Evolutionary conservation across 1,139 yeast species (phyloP).

Genomic region (Suhomyces guaymorum): DNA sequence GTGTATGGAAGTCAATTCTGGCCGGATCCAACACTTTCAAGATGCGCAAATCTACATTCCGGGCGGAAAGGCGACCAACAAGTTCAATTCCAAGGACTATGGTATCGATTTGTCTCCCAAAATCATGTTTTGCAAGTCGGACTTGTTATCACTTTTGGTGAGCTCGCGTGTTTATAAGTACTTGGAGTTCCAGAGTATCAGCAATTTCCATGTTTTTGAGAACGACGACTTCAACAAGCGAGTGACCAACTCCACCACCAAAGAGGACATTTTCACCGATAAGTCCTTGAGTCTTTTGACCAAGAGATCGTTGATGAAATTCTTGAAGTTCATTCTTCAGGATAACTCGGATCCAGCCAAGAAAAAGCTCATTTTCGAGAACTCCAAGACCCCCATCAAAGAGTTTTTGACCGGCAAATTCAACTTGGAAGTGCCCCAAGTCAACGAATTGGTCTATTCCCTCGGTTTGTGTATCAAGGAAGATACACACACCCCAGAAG

Average conservation of each 20-base stretch:
- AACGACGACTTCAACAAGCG: slow-evolving; percentile 81
- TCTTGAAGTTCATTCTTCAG: slow-evolving; percentile 77
- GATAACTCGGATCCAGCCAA: slow-evolving; percentile 60
- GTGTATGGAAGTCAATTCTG: slow-evolving; percentile 63
- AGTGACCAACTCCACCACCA: slow-evolving; percentile 64
- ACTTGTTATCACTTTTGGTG: slow-evolving; percentile 72
- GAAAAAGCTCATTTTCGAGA: slow-evolving; percentile 54
- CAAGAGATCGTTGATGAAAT: slow-evolving; percentile 87
- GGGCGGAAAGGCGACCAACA: slow-evolving; percentile 41
- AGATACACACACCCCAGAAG: slow-evolving; percentile 66
- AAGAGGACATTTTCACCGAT: slow-evolving; percentile 92
- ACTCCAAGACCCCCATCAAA: slow-evolving; percentile 56
- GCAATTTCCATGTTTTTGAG: slow-evolving; percentile 88
- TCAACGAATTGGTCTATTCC: slow-evolving; percentile 79
- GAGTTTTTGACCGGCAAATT: slow-evolving; percentile 63
- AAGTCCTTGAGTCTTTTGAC: slow-evolving; percentile 73
- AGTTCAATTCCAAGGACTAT: slow-evolving; percentile 67
- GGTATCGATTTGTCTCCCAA: slow-evolving; percentile 91
- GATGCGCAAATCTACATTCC: slow-evolving; percentile 79
- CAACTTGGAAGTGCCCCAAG: slow-evolving; percentile 71
- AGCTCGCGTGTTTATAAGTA: slow-evolving; percentile 88
- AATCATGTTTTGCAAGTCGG: slow-evolving; percentile 84
- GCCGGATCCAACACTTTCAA: slow-evolving; percentile 49
- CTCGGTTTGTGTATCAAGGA: slow-evolving; percentile 74
- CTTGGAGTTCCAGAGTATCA: slow-evolving; percentile 86